These are phyloP conservation scores for Corymbia maculata DNA, from an alignment of 345 rosid species.

Conservation along the genomic window DNA sequence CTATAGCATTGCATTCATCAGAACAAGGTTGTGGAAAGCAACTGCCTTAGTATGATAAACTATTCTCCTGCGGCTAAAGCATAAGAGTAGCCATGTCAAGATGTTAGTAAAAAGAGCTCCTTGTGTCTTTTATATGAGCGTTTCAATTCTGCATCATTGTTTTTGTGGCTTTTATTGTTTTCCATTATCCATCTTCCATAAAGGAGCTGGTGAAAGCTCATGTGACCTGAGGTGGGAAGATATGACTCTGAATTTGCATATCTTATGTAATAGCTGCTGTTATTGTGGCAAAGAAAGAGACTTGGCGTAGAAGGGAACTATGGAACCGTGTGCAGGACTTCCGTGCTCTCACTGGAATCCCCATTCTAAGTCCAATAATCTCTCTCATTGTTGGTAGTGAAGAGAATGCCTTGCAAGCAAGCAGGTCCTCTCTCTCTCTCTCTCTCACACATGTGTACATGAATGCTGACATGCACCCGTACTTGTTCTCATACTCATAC, in stretches of 20 bases:
- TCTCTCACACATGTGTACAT: background rate
- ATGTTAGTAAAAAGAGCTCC: background rate
- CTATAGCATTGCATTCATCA: background rate
- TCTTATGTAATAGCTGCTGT: constrained; percentile 53
- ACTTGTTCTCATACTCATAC: background rate
- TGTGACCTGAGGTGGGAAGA: background rate
- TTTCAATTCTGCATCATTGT: background rate
- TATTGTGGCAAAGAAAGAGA: constrained; percentile 72
- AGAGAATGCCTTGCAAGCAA: constrained; percentile 73
- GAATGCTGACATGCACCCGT: background rate
- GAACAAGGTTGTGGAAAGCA: background rate
- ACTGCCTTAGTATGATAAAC: background rate
- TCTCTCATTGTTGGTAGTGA: constrained; percentile 86
- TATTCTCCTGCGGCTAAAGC: background rate
- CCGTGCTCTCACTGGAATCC: constrained; percentile 55
- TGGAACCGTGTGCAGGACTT: constrained; percentile 82
- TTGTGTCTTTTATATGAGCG: background rate
- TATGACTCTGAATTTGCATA: background rate
- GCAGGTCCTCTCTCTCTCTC: constrained; percentile 37
- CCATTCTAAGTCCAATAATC: constrained; percentile 65
- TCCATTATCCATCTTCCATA: background rate
- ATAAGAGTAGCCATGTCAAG: background rate
- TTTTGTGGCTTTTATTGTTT: background rate
- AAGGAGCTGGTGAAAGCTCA: background rate
- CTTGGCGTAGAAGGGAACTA: constrained; percentile 77